phyloP scores from a whole-genome alignment of 805 yeast genomes.

The Jamesozyma rosinii region DNA sequence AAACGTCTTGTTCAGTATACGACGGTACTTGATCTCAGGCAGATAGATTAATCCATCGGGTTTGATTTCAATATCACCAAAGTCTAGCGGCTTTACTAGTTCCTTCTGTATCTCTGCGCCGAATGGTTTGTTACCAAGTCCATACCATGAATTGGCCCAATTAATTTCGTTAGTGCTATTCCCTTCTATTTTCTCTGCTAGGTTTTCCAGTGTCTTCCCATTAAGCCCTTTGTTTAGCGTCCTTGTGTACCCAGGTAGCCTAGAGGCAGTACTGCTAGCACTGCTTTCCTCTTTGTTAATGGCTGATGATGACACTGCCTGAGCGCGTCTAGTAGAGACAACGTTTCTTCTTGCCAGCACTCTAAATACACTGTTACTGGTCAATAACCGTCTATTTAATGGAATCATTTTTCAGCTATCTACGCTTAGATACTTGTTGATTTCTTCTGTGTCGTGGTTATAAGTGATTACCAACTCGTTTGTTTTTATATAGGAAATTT shows the following conservation, averaged over 20 bases:
- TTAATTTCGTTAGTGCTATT: constrained; percentile 32
- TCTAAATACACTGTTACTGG: neutral
- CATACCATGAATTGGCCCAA: constrained; percentile 85
- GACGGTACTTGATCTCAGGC: constrained; percentile 91
- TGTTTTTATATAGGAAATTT: neutral
- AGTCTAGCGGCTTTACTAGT: constrained; percentile 53
- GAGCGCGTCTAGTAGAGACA: neutral
- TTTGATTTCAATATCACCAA: constrained; percentile 79
- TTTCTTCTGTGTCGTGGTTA: too few relatives aligned
- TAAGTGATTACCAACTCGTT: too few relatives aligned
- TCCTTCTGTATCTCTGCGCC: constrained; percentile 47
- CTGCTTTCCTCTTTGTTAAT: neutral
- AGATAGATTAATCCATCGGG: constrained; percentile 89
- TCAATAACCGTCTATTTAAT: neutral
- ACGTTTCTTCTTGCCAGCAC: neutral
- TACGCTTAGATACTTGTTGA: too few relatives aligned
- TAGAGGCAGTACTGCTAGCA: too few relatives aligned
- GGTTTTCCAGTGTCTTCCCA: neutral
- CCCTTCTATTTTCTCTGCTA: neutral
- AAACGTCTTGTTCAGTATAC: constrained; percentile 80
- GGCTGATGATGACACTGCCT: neutral
- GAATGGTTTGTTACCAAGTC: constrained; percentile 76
- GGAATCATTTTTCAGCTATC: neutral
- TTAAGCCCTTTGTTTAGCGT: neutral
- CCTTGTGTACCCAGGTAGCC: neutral